Evolutionary conservation across 768 basidiomycete genomes (phyloP), one percentile per base, ranked within the genome.

Genomic region (Sarcomyxa edulis): DNA sequence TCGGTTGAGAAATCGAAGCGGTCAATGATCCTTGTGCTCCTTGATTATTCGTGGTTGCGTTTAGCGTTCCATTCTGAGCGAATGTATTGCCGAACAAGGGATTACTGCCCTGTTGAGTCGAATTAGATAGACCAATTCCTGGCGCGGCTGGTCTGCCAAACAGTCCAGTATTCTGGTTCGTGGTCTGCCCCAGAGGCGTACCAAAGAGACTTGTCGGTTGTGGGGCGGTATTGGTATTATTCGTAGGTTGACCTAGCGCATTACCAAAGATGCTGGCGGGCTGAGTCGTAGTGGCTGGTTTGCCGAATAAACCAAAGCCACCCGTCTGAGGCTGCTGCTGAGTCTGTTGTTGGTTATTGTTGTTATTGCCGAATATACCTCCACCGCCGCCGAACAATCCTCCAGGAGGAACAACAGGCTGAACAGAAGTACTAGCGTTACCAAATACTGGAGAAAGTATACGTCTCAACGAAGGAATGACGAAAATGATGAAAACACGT

Each of bases 1-100:
- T 81, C 6, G 88, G 88, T 56, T 94, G 86, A 19, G 86, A 82
- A 52, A 97, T 89, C 14, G 93, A 93, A 2, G 91, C 87, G 7
- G 83, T 85, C 37, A 95, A 65, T 0, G 71, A 59, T 25, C 77
- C 78, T 59, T 78, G 76, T 28, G 66, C 64, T 22, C 62, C 74
- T n/a, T 67, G 62, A 38, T 62, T 60, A 31, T 54, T 54, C 0
- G 60, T 51, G 22, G 73, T 72, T 8, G 64, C 56, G 32, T 65
- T 66, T 19, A 76, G 59, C 42, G 54, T 24, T 42, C 58, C 43
- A 39, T 56, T 50, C 40, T 52, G 56, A 18, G 60, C 66, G 24
- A 68, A 56, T 8, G 65, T 50, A 12, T 45, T 51, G 15, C 66
- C 61, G 46, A 75, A 77, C 10, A 70, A 43, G n/a, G 65, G 62